Percentiles rank a stretch among this genome's conserved stretches.
Conservation (phyloP, 202 grass and related monocot species). For the Dendrocalamus latiflorus region DNA sequence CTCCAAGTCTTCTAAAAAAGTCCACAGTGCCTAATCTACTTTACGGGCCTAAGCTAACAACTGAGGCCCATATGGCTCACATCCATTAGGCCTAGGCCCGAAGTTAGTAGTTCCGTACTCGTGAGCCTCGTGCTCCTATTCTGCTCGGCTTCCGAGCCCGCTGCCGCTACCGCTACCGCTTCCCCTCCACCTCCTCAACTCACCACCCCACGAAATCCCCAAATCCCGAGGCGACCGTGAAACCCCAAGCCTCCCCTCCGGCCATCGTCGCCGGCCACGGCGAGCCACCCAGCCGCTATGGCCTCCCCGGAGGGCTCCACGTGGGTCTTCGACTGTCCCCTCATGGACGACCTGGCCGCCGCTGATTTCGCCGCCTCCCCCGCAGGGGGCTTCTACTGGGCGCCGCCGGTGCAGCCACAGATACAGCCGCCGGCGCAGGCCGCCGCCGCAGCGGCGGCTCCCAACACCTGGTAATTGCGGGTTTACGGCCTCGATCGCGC, state of each 20-base stretch:
- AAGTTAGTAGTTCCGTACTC: conserved; percentile 31
- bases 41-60: too few species aligned
- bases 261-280: too few species aligned
- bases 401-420: too few species aligned
- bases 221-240: conserved; percentile 7
- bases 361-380: conserved; percentile 28
- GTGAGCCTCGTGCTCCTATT: conserved; percentile 7
- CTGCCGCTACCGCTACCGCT: too few species aligned
- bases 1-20: too few species aligned
- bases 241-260: too few species aligned
- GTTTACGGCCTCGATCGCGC: conserved; percentile 9
- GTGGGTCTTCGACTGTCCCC: conserved; percentile 76
- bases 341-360: conserved; percentile 60
- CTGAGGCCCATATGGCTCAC: too few species aligned
- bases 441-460: neutral
- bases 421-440: too few species aligned
- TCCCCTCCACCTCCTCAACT: neutral
- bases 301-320: conserved; percentile 51
- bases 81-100: too few species aligned
- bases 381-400: conserved; percentile 49
- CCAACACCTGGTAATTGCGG: conserved; percentile 36
- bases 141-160: conserved; percentile 33
- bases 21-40: too few species aligned
- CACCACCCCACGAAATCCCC: conserved; percentile 9
- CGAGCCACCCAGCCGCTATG: conserved; percentile 30